Evolutionary conservation across 371 early-diverging fungal genomes (phyloP).

Genomic region (Cokeromyces recurvatus): DNA sequence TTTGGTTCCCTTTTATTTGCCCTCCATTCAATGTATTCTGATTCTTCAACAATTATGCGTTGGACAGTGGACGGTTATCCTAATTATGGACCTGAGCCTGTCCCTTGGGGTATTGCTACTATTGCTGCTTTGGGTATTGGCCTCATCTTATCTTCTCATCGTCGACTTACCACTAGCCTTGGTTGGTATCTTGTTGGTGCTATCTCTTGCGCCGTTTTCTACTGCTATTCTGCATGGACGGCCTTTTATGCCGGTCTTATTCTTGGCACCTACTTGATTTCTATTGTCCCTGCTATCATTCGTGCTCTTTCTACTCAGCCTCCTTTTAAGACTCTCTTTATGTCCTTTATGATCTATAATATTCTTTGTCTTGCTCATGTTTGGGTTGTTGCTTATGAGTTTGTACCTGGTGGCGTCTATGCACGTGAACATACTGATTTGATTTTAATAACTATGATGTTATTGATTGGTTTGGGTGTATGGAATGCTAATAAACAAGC

Average conservation of each 20-base stretch:
- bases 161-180: conserved; percentile 51
- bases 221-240: conserved; percentile 56
- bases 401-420: conserved; percentile 75
- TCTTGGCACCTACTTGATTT: conserved; percentile 57
- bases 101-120: conserved; percentile 71
- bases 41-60: conserved; percentile 69
- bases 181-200: conserved; percentile 58
- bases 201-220: conserved; percentile 50
- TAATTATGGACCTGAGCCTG: conserved; percentile 68
- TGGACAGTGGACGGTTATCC: conserved; percentile 79
- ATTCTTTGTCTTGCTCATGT: conserved; percentile 68
- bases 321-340: conserved; percentile 64
- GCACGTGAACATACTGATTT: conserved; percentile 73
- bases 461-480: conserved; percentile 46
- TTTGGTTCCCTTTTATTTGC: conserved; percentile 67
- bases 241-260: conserved; percentile 65
- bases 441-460: conserved; percentile 54
- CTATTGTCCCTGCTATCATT: conserved; percentile 58
- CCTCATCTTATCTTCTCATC: conserved; percentile 51
- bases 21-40: conserved; percentile 72
- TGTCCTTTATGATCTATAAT: conserved; percentile 61
- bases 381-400: conserved; percentile 81
- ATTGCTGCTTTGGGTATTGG: conserved; percentile 57
- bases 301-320: conserved; percentile 54
- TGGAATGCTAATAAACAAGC: conserved; percentile 36